Evolutionary conservation across 2,329 filamentous ascomycete genomes (phyloP).

Genomic region (Scytalidium lignicola): DNA sequence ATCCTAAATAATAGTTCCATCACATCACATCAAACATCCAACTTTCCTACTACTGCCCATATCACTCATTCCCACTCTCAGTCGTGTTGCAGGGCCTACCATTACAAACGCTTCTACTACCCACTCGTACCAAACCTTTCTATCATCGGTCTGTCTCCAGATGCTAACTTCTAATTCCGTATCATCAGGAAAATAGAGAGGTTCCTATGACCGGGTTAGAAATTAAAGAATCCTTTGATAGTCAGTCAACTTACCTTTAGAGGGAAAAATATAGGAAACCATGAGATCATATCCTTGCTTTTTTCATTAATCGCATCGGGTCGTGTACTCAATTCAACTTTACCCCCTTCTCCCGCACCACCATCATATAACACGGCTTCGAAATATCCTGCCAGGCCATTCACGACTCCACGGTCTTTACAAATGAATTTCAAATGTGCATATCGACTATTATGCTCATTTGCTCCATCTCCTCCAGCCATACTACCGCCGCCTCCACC

Average conservation of each 20-base stretch:
- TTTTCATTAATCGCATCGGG: conserved; percentile 88
- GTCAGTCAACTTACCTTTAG: conserved; percentile 66
- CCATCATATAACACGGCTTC: conserved; percentile 85
- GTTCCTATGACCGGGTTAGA: conserved; percentile 52
- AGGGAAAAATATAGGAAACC: conserved; percentile 98
- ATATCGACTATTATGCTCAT: conserved; percentile 86
- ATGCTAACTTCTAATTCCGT: conserved; percentile 86
- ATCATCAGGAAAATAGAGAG: conserved; percentile 78
- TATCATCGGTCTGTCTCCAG: conserved; percentile 93
- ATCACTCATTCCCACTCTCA: conserved; percentile 62
- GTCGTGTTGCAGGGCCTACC: conserved; percentile 51
- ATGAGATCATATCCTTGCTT: conserved; percentile 97
- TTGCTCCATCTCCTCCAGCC: conserved; percentile 71
- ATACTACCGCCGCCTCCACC: conserved; percentile 68
- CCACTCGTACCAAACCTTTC: conserved; percentile 99
- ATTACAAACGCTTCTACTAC: conserved; percentile 78
- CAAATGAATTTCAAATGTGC: conserved; percentile 75
- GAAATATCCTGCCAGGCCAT: conserved; percentile 92
- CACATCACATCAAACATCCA: conserved; percentile 67
- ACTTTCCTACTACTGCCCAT: conserved; percentile 65
- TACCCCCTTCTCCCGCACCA: conserved; percentile 34
- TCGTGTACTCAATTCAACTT: conserved; percentile 85
- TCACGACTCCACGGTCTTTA: conserved; percentile 73
- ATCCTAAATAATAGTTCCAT: too few relatives aligned
- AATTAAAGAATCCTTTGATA: neutral